phyloP scores from a whole-genome alignment of 441 rosid genomes.

The Eutrema salsugineum region DNA sequence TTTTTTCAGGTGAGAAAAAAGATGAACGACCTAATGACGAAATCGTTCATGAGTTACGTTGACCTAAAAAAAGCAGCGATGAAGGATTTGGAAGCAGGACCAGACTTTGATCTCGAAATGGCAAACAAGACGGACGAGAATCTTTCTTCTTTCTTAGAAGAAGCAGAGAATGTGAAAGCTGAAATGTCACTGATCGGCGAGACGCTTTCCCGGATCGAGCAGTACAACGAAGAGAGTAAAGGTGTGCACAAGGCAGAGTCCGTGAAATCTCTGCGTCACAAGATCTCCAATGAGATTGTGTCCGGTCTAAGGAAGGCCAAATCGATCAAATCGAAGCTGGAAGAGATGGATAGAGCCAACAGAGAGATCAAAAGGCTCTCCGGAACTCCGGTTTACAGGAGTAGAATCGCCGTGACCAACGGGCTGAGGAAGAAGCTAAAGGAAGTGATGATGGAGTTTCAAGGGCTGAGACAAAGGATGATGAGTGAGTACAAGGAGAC shows the following conservation, averaged over 20 bases:
- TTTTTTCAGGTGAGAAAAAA: slow-evolving; percentile 25
- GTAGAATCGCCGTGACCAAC: slow-evolving; percentile 76
- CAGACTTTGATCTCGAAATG: slow-evolving; percentile 65
- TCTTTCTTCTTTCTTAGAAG: slow-evolving; percentile 78
- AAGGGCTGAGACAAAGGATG: slow-evolving; percentile 79
- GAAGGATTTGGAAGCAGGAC: slow-evolving; percentile 89
- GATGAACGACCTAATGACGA: slow-evolving; percentile 97
- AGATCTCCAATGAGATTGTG: slow-evolving; percentile 69
- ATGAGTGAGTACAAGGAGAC: slow-evolving; percentile 92
- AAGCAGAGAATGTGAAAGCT: slow-evolving; percentile 84
- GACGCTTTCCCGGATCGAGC: slow-evolving; percentile 52
- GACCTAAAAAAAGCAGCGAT: slow-evolving; percentile 92
- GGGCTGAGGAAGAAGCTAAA: slow-evolving; percentile 77
- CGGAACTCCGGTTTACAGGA: slow-evolving; percentile 77
- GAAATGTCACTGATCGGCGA: slow-evolving; percentile 78
- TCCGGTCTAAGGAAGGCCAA: slow-evolving; percentile 67
- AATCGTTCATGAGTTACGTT: slow-evolving; percentile 86
- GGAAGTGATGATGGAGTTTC: slow-evolving; percentile 97
- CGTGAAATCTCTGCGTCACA: slow-evolving; percentile 53
- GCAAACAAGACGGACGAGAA: slow-evolving; percentile 53
- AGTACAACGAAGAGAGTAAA: slow-evolving; percentile 76
- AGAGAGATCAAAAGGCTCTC: slow-evolving; percentile 80
- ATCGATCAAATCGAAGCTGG: slow-evolving; percentile 63
- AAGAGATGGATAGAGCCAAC: slow-evolving; percentile 89
- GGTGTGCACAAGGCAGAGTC: slow-evolving; percentile 73